Evolutionary conservation across 2,329 filamentous ascomycete genomes (phyloP), one percentile per base, ranked within the genome.

Genomic region (Fusarium agapanthi): DNA sequence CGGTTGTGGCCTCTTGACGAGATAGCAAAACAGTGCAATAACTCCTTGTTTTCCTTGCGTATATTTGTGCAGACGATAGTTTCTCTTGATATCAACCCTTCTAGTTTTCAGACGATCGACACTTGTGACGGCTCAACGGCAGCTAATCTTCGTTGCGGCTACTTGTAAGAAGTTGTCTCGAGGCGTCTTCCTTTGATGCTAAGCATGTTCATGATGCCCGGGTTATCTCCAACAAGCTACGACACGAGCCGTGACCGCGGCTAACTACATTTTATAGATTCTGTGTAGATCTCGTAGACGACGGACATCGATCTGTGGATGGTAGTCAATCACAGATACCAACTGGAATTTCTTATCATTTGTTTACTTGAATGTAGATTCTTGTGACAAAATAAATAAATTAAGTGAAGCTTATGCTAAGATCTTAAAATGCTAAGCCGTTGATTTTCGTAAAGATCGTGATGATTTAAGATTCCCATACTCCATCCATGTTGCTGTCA

Each of bases 371-470:
- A 28, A 28, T 3, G 26, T 3, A 3, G 8, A 0, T 47, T 8
- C 13, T 30, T 22, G 18, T 8, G 30, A 51, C 32, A 51, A 51
- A 51, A 6, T 35, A 35, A 51, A 6, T 51, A 9, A 50, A 54
- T 28, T 53, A 38, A 53, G 24, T 10, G 24, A 40, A 4, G 2
- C 40, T 16, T 30, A 32, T 38, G 24, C 38, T 61, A n/a, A 26
- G 37, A 56, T 68, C 28, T 55, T 35, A 57, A 16, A 50, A 45
- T 44, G 26, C 24, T 48, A 8, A 44, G 24, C 24, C 43, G 20
- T 20, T 38, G 22, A 13, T 13, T 7, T 38, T 68, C 53, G 18
- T 70, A 43, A 55, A 34, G 41, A 59, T 70, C 38, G 38, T 70
- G 30, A 69, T 43, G 26, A 26, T 55, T 55, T 24, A n/a, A 10